phyloP scores from a whole-genome alignment of 2,329 filamentous ascomycete species.

The Alternaria ethzedia region DNA sequence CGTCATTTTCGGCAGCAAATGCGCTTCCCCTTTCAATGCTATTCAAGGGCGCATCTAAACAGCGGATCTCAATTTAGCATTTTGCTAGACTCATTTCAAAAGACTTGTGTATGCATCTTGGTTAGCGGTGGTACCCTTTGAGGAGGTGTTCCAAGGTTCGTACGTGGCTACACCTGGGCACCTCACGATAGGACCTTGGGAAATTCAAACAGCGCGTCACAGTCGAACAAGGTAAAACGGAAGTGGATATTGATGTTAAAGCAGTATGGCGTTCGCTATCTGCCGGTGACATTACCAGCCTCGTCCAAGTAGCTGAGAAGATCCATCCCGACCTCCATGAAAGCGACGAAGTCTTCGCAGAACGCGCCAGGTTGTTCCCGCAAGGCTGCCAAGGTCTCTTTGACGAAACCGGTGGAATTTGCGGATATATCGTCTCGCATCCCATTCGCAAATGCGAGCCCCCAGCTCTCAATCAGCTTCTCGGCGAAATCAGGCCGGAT shows the following conservation, averaged over 20 bases:
- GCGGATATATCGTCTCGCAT: constrained; percentile 26
- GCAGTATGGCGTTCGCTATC: constrained; percentile 12
- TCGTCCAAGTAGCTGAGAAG: constrained; percentile 11
- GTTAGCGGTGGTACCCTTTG: background rate
- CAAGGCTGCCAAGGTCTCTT: constrained; percentile 20
- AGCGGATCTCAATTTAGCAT: background rate
- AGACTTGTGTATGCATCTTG: background rate
- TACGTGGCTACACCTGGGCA: background rate
- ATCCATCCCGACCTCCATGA: constrained; percentile 25
- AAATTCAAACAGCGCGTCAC: background rate
- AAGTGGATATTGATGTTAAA: background rate
- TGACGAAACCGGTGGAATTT: constrained; percentile 4
- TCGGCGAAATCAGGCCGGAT: constrained; percentile 7
- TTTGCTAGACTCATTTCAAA: background rate
- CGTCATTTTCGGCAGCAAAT: background rate
- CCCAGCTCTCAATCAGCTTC: constrained; percentile 15
- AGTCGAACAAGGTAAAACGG: background rate
- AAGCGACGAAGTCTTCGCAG: constrained; percentile 19
- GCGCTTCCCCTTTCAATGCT: background rate
- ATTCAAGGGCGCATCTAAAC: background rate
- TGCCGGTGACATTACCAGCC: background rate
- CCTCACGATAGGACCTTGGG: background rate
- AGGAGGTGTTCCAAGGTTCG: background rate
- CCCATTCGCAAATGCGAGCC: constrained; percentile 15
- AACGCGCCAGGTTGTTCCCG: constrained; percentile 20